Evolutionary conservation across 2,329 filamentous ascomycete species (phyloP), one percentile per base, ranked within the genome.

Genomic region (Decorospora gaudefroyi): DNA sequence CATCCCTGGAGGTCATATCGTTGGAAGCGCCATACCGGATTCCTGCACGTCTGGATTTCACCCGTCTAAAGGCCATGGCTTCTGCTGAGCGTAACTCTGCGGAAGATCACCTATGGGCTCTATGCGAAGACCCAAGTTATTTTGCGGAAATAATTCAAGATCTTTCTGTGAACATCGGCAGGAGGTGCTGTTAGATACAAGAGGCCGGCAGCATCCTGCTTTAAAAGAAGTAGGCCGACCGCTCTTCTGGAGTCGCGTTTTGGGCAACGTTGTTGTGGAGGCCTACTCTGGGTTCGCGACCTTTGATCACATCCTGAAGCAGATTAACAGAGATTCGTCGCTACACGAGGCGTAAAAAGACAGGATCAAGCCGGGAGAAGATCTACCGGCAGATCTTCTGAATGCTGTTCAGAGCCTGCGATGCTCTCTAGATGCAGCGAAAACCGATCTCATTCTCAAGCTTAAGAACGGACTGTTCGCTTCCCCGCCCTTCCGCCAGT

Each of bases 81-180:
- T 31, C 18, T 25, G 43, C 40, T 8, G 31, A 40, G 31, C 32
- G 27, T 8, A 46, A 41, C 16, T 22, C 16, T 7, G 10, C 15
- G 16, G 50, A 58, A 28, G 55, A 58, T 27, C 46, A 52, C 32
- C 2, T 53, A 3, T 61, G 75, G 74, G 58, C 72, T 0, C 63
- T 85, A 3, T 73, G 81, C 3, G 81, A 85, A 53, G 82, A 85
- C 56, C 81, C 81, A 0, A 65, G 66, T 1, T 84, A 83, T 62
- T 85, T 84, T 51, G 63, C 71, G 4, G 69, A 78, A 2, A 46
- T 63, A 0, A 30, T 82, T 3, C 47, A 57, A 6, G 75, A 79
- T 1, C 54, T 57, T 18, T 70, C 66, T 15, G n/a, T n/a, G 77
- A 81, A 9, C 80, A 83, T 53, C 66, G 73, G 0, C 59, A 32